Conservation (phyloP, 345 rosid genomes). For the Moricandia moricandioides region DNA sequence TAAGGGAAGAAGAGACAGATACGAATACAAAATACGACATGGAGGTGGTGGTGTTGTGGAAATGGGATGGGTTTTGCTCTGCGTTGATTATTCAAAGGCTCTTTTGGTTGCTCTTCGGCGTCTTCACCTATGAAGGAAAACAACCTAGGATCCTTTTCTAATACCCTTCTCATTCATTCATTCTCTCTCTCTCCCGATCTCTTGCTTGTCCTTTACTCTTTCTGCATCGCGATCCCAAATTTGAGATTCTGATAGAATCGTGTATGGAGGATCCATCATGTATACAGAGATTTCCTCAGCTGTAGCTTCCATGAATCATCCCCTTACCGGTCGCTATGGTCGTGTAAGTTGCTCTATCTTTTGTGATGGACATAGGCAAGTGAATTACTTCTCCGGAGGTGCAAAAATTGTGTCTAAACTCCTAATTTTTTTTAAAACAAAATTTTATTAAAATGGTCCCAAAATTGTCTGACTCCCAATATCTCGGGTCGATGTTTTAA, state of each 20-base stretch:
- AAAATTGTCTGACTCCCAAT: too few species aligned
- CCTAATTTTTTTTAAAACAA: too few species aligned
- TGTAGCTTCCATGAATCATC: conserved; percentile 16
- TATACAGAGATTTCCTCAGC: conserved; percentile 27
- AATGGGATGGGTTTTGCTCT: too few species aligned
- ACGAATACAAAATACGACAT: too few species aligned
- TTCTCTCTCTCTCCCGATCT: neutral
- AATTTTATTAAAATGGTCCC: too few species aligned
- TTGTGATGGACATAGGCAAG: too few species aligned
- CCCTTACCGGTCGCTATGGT: conserved; percentile 70
- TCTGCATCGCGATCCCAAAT: conserved; percentile 1
- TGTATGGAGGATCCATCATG: conserved; percentile 33
- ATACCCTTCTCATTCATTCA: conserved; percentile 12
- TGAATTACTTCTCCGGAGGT: too few species aligned
- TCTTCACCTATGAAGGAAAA: conserved; percentile 82
- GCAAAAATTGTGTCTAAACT: too few species aligned
- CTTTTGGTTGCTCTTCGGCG: conserved; percentile 66
- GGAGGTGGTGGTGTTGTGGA: too few species aligned
- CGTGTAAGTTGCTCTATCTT: conserved; percentile 57
- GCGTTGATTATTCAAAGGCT: conserved; percentile 49
- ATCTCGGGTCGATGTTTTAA: too few species aligned
- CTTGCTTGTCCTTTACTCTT: neutral
- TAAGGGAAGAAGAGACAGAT: too few species aligned
- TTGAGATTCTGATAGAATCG: too few species aligned
- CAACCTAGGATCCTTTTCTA: conserved; percentile 61